A percentile compares a stretch with the other conserved stretches of the same genome.
Evolutionary conservation across 2,329 filamentous ascomycete species (phyloP).

Genomic region (Hypoxylon sp.): DNA sequence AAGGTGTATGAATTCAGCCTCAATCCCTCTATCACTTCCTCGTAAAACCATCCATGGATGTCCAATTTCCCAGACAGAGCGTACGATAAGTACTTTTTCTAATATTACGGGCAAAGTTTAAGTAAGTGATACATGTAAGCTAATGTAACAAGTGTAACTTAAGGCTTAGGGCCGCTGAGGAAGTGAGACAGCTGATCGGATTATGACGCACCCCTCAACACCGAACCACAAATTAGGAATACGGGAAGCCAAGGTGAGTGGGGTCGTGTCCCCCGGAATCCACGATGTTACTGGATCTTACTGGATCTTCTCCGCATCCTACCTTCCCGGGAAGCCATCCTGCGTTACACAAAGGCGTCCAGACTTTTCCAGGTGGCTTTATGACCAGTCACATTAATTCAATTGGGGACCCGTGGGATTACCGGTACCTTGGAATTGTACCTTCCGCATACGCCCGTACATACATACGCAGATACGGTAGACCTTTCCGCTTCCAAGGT

Average conservation of each 20-base stretch:
- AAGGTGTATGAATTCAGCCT: constrained; percentile 41
- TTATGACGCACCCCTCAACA: constrained; percentile 37
- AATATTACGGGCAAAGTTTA: constrained; percentile 13
- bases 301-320: constrained; percentile 39
- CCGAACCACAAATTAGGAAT: constrained; percentile 39
- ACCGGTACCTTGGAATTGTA: not conserved
- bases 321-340: constrained; percentile 10
- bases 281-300: constrained; percentile 28
- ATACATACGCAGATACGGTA: not conserved
- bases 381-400: constrained; percentile 10
- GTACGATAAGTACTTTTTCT: constrained; percentile 6
- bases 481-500: not conserved
- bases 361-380: constrained; percentile 17
- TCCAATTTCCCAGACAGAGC: constrained; percentile 4
- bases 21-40: constrained; percentile 9
- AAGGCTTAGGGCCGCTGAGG: constrained; percentile 28
- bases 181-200: constrained; percentile 32
- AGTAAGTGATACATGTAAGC: constrained; percentile 7
- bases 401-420: constrained; percentile 1
- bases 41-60: constrained; percentile 6
- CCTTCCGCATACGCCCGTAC: not conserved
- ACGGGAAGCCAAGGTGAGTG: constrained; percentile 19
- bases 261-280: constrained; percentile 18
- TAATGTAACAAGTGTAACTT: constrained; percentile 1
- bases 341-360: constrained; percentile 13